Evolutionary conservation across 345 rosid species (phyloP).

Genomic region (Bruguiera sexangula): DNA sequence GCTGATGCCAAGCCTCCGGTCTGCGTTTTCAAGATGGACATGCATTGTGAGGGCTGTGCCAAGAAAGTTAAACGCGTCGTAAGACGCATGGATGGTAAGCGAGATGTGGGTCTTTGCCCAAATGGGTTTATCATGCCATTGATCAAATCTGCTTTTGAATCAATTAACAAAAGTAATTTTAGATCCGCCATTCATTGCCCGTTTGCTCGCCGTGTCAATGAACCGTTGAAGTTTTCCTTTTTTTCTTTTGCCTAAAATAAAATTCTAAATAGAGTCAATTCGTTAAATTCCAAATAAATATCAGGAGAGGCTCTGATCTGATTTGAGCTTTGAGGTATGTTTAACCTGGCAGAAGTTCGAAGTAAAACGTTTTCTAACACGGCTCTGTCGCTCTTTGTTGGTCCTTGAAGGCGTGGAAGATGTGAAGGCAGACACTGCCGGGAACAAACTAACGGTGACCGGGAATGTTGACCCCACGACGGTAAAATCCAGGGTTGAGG

Average conservation of each 20-base stretch:
- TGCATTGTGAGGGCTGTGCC: slow-evolving; percentile 95
- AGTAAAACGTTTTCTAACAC: not conserved
- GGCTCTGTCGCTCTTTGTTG: not conserved
- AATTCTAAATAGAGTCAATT: not conserved
- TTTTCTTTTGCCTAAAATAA: not conserved
- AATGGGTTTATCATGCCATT: not conserved
- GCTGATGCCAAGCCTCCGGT: slow-evolving; percentile 29
- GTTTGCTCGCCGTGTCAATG: not conserved
- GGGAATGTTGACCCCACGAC: slow-evolving; percentile 42
- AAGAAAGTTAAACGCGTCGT: slow-evolving; percentile 37
- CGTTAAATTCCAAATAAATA: not conserved
- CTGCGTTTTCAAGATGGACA: slow-evolving; percentile 60
- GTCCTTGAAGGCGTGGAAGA: slow-evolving; percentile 34
- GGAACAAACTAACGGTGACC: slow-evolving; percentile 37
- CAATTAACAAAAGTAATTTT: no score
- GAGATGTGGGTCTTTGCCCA: no score
- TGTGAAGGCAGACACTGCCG: slow-evolving; percentile 29
- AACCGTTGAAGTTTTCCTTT: not conserved
- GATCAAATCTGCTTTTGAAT: not conserved
- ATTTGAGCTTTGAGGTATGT: not conserved
- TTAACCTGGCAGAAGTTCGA: not conserved
- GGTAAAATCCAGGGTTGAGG: slow-evolving; percentile 32
- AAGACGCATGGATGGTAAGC: slow-evolving; percentile 26
- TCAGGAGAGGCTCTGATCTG: not conserved
- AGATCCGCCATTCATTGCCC: no score